Base-by-base conservation (phyloP, 805 yeast genomes). In the Metschnikowia kunwiensis region DNA sequence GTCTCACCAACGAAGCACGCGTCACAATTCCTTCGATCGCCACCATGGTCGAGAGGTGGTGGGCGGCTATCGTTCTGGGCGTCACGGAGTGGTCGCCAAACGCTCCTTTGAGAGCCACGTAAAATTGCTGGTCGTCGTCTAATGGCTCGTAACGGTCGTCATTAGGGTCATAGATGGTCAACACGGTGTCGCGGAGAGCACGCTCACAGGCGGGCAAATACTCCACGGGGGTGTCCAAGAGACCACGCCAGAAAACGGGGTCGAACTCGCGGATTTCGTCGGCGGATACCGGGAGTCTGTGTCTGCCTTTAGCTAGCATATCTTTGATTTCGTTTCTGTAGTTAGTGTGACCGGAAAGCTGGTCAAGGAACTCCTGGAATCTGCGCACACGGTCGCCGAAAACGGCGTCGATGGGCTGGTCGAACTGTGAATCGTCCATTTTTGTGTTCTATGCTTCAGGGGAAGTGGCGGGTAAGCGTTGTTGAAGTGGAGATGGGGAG, bases 1-100 rank as follows among this genome's bases (percentile, higher is more conserved):
- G 98, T 44, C 97, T 75, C 27, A 93, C 95, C 40, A 93, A 70
- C 1, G 97, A 88, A 20, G 95, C 89, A 46, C 93, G 74, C 1
- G 97, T 91, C 12, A 93, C 96, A 50, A 93, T 93, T 38, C 98
- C 98, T 63, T 93, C 97, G 16, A 93, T 71, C 1, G 95, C 80
- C 28, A 93, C 78, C 75, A 91, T 68, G 54, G 82, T 81, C 38
- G 95, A 87, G 34, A 93, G 67, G 46, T 77, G 82, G 10, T 73
- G 63, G 2, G 97, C 82, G 41, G 81, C 77, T 39, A 93, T 78
- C 3, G 96, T 79, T 53, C 97, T 75, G 14, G 98, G 97, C 16
- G 88, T 82, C 19, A 91, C 80, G 29, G 82, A 75, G 56, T 88
- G 89, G 38, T 80, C 77, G 37, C 97, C 97, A 61, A 93, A 87